These are phyloP conservation scores for Sporothrix brasiliensis DNA, from an alignment of 2,329 filamentous ascomycete genomes.

Conservation along the genomic window DNA sequence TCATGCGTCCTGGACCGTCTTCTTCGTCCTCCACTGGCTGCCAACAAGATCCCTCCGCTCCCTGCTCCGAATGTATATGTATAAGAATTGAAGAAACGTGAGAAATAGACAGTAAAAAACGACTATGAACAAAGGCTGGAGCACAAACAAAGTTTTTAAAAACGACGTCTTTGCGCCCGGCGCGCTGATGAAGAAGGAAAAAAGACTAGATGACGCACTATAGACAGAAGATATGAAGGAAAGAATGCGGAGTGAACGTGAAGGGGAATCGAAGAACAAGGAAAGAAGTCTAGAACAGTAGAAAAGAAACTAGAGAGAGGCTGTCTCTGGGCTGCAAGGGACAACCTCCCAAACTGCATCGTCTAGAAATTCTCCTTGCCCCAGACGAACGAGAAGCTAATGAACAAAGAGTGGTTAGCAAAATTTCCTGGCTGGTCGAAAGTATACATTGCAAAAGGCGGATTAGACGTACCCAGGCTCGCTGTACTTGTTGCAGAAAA, in stretches of 20 bases:
- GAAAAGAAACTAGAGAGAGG: not conserved
- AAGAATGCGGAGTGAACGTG: constrained; percentile 21
- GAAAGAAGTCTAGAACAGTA: constrained; percentile 32
- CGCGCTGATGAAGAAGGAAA: constrained; percentile 30
- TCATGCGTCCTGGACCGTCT: not conserved
- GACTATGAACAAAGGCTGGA: constrained; percentile 15
- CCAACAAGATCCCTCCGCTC: too few species aligned
- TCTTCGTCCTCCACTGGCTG: not conserved
- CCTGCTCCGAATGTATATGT: constrained; percentile 20
- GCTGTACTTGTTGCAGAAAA: constrained; percentile 87
- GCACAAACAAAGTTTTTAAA: constrained; percentile 23
- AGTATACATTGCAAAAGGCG: not conserved
- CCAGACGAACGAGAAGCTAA: constrained; percentile 67
- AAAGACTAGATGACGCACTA: constrained; percentile 28
- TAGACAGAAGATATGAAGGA: constrained; percentile 26
- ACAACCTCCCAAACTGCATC: not conserved
- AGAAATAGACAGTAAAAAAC: constrained; percentile 4
- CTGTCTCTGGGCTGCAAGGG: not conserved
- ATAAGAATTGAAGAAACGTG: not conserved
- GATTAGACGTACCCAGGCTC: constrained; percentile 69
- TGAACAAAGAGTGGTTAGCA: not conserved
- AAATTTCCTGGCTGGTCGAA: not conserved
- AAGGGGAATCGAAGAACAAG: constrained; percentile 33
- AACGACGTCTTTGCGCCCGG: constrained; percentile 33
- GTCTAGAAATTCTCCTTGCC: constrained; percentile 69